Percentiles rank a stretch among this genome's conserved stretches.
Evolutionary conservation across 2,329 filamentous ascomycete genomes (phyloP).

Genomic region (Aspergillus viridinutans): DNA sequence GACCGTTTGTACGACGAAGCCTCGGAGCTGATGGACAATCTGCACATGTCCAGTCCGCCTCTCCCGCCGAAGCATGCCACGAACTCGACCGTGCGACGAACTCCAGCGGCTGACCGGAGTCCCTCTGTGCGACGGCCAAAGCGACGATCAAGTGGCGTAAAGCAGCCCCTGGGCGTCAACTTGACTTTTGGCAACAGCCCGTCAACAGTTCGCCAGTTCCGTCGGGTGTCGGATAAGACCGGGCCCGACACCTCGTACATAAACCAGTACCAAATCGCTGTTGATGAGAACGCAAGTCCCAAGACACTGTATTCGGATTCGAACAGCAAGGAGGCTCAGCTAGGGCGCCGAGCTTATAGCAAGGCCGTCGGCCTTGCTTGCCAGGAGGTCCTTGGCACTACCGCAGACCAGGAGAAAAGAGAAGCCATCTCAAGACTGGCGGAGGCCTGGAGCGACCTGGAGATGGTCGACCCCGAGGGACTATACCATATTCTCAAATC

Average conservation of each 20-base stretch:
- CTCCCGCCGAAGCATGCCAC: constrained; percentile 50
- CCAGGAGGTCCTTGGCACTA: constrained; percentile 82
- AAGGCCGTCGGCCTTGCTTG: constrained; percentile 79
- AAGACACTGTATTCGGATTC: constrained; percentile 31
- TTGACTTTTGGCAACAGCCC: constrained; percentile 91
- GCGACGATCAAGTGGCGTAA: constrained; percentile 50
- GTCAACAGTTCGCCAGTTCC: constrained; percentile 88
- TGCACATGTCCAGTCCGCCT: constrained; percentile 43
- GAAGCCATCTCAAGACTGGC: constrained; percentile 79
- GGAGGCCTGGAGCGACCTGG: constrained; percentile 78
- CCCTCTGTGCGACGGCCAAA: constrained; percentile 41
- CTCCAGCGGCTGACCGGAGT: constrained; percentile 44
- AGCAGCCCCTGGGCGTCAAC: constrained; percentile 80
- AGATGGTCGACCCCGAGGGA: constrained; percentile 85
- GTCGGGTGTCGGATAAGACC: constrained; percentile 72
- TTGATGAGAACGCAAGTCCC: constrained; percentile 40
- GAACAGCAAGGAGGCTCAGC: constrained; percentile 70
- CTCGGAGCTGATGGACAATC: constrained; percentile 37
- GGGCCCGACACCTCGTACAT: constrained; percentile 19
- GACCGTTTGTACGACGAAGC: constrained; percentile 35
- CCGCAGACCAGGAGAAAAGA: constrained; percentile 63
- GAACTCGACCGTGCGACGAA: constrained; percentile 52
- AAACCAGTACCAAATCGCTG: constrained; percentile 22
- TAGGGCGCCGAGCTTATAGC: constrained; percentile 76
- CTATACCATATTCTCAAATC: constrained; percentile 78